phyloP scores from a whole-genome alignment of 345 rosid species.

The Schrenkiella parvula region DNA sequence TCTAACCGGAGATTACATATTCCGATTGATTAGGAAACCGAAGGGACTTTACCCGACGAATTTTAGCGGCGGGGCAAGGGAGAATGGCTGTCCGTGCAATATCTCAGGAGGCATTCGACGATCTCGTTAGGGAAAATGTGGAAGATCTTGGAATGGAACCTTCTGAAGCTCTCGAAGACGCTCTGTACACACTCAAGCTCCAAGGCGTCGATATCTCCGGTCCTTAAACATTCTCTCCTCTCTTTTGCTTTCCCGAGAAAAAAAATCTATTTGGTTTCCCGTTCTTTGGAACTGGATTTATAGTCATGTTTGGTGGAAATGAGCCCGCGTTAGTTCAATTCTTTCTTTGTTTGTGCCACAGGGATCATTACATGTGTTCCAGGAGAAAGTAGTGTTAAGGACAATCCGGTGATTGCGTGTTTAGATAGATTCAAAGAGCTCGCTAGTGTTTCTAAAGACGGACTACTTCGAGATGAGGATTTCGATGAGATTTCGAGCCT shows the following conservation, averaged over 20 bases:
- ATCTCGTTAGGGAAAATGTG: conserved; percentile 76
- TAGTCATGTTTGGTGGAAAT: not conserved
- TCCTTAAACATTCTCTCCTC: not conserved
- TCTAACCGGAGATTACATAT: not conserved
- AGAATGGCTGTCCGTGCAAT: conserved; percentile 52
- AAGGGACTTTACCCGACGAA: not conserved
- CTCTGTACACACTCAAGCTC: conserved; percentile 70
- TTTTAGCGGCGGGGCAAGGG: conserved; percentile 42
- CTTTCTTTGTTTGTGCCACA: conserved; percentile 21
- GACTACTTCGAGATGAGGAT: conserved; percentile 27
- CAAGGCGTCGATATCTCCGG: conserved; percentile 97
- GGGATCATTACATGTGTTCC: conserved; percentile 76
- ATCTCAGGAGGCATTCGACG: conserved; percentile 89
- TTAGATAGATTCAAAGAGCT: conserved; percentile 55
- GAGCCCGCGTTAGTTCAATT: not conserved
- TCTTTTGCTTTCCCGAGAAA: conserved; percentile 1
- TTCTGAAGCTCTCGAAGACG: conserved; percentile 83
- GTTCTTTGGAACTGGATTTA: not conserved
- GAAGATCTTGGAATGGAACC: conserved; percentile 93
- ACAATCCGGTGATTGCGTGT: conserved; percentile 60
- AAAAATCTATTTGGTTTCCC: not conserved
- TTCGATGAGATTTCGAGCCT: conserved; percentile 44
- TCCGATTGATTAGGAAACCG: not conserved
- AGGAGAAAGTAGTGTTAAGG: conserved; percentile 56
- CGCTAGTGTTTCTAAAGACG: conserved; percentile 12